A percentile compares a stretch with the other conserved stretches of the same genome.
Conservation (phyloP, 257 asterid genomes). For the Paraleonurus japonicus region DNA sequence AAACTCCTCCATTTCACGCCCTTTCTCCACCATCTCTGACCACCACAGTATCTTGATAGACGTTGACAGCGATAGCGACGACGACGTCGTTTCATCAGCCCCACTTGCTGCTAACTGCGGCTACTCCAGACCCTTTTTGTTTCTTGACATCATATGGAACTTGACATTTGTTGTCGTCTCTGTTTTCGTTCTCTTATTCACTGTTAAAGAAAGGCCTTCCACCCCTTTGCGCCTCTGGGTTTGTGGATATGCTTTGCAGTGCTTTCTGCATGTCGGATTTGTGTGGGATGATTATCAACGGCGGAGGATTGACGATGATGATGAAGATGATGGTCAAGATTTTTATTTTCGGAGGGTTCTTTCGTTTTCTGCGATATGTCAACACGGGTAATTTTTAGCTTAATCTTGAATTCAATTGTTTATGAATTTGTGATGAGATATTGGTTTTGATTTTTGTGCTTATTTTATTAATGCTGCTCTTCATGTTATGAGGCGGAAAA, state of each 20-base stretch:
- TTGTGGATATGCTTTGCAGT: conserved; percentile 79
- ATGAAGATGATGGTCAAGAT: conserved; percentile 12
- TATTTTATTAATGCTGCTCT: conserved; percentile 24
- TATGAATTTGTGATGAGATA: no score
- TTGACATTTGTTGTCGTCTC: conserved; percentile 67
- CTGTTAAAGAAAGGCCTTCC: conserved; percentile 57
- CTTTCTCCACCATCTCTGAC: conserved; percentile 31
- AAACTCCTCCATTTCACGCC: conserved; percentile 30
- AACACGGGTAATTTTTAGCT: conserved; percentile 40
- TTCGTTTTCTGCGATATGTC: conserved; percentile 43
- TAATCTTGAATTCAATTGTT: background rate
- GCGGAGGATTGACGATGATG: conserved; percentile 34
- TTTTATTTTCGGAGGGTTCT: conserved; percentile 33
- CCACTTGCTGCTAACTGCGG: conserved; percentile 34
- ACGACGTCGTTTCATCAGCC: conserved; percentile 19
- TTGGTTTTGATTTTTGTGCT: background rate
- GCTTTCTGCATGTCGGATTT: conserved; percentile 71
- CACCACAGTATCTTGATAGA: conserved; percentile 35
- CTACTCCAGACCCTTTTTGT: conserved; percentile 65
- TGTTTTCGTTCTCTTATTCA: conserved; percentile 52
- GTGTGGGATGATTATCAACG: conserved; percentile 62
- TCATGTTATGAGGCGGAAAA: conserved; percentile 18
- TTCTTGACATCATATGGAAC: conserved; percentile 86
- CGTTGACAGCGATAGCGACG: conserved; percentile 24
- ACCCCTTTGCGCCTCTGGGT: conserved; percentile 84